Evolutionary conservation across 2,329 filamentous ascomycete species (phyloP).

Genomic region (Pestalotiopsis fici): DNA sequence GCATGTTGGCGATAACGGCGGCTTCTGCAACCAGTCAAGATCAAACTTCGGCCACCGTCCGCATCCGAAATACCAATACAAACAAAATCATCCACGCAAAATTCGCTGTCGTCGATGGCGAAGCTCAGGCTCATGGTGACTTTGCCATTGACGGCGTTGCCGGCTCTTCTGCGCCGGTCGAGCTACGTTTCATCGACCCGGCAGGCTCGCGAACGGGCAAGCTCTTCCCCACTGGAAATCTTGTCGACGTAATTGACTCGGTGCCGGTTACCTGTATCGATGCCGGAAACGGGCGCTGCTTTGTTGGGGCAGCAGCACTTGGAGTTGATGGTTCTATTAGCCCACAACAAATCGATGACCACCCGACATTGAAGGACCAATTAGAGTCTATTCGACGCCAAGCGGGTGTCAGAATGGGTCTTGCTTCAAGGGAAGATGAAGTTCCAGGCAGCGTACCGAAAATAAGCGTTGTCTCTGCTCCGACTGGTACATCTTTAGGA

Average conservation of each 20-base stretch:
- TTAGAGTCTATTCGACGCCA: constrained; percentile 58
- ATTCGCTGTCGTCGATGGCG: constrained; percentile 52
- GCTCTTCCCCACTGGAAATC: constrained; percentile 59
- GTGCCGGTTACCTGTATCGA: constrained; percentile 60
- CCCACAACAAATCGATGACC: constrained; percentile 53
- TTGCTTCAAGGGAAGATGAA: constrained; percentile 44
- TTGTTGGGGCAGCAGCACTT: constrained; percentile 56
- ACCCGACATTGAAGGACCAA: constrained; percentile 40
- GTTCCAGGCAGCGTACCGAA: constrained; percentile 59
- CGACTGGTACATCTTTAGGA: constrained; percentile 26
- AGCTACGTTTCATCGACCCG: constrained; percentile 62
- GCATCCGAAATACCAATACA: constrained; percentile 73
- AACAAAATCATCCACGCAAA: constrained; percentile 60
- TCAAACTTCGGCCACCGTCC: constrained; percentile 49
- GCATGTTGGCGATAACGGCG: no score
- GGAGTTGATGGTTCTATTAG: constrained; percentile 49
- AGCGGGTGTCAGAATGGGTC: constrained; percentile 62
- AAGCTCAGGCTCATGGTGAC: constrained; percentile 50
- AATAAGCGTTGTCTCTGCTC: constrained; percentile 55
- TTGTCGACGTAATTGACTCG: constrained; percentile 50
- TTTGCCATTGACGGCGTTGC: constrained; percentile 67
- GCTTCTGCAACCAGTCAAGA: no score
- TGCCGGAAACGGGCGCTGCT: constrained; percentile 64
- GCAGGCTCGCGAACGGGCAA: constrained; percentile 65
- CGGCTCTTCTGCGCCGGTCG: constrained; percentile 56